phyloP scores from a whole-genome alignment of 2,329 filamentous ascomycete genomes.

The Neoscytalidium dimidiatum region DNA sequence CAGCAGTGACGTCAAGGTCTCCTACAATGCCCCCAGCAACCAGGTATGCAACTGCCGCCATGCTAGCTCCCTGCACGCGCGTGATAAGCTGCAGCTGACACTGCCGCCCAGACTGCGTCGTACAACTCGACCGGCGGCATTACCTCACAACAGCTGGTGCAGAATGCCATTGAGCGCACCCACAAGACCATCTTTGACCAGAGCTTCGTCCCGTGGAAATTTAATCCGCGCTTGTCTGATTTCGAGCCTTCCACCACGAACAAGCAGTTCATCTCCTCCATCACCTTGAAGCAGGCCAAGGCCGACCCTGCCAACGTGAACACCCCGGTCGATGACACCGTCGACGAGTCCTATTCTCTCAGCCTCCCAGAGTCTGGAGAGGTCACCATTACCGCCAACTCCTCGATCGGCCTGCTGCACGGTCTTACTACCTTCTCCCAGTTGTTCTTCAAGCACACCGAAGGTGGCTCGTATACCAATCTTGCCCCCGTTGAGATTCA shows the following conservation, averaged over 20 bases:
- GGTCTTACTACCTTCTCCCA: constrained; percentile 78
- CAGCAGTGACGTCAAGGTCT: constrained; percentile 38
- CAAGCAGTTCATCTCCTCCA: constrained; percentile 57
- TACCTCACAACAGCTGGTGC: constrained; percentile 44
- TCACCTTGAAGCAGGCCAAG: constrained; percentile 63
- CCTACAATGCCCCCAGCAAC: constrained; percentile 35
- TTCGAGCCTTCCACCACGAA: constrained; percentile 62
- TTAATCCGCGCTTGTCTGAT: constrained; percentile 63
- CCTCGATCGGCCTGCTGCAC: constrained; percentile 68
- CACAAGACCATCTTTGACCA: constrained; percentile 65
- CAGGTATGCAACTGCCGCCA: constrained; percentile 31
- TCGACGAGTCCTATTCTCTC: constrained; percentile 77
- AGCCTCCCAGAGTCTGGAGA: constrained; percentile 59
- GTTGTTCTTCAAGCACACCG: constrained; percentile 73
- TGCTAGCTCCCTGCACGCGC: background rate
- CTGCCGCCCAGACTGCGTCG: constrained; percentile 26
- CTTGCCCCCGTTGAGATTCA: constrained; percentile 69
- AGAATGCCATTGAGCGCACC: constrained; percentile 55
- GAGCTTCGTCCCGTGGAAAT: constrained; percentile 77
- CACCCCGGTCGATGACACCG: constrained; percentile 54
- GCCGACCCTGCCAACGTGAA: constrained; percentile 56
- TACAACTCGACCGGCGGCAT: constrained; percentile 10
- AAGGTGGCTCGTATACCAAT: constrained; percentile 63
- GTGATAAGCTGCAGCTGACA: constrained; percentile 22
- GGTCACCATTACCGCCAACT: constrained; percentile 64